These are phyloP conservation scores for Harringtonia lauricola DNA, from an alignment of 2,329 filamentous ascomycete genomes.

Conservation along the genomic window DNA sequence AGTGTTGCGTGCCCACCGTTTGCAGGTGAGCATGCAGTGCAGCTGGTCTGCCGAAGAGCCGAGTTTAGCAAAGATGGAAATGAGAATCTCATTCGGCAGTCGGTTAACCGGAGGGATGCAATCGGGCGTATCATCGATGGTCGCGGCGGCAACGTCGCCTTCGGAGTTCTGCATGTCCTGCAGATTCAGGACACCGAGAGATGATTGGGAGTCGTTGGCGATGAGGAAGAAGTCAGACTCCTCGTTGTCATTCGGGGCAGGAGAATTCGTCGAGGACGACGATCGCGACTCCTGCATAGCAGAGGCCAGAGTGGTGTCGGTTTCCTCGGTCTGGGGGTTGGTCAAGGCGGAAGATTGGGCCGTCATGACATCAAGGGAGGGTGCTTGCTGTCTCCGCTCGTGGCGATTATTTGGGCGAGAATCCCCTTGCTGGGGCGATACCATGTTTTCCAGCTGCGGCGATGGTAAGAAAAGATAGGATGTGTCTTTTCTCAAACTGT, in stretches of 20 bases:
- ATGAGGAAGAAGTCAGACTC: constrained; percentile 89
- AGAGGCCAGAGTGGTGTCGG: constrained; percentile 18
- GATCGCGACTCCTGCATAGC: constrained; percentile 39
- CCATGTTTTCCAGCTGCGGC: constrained; percentile 2
- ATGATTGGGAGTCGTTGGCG: constrained; percentile 88
- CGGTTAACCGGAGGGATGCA: constrained; percentile 71
- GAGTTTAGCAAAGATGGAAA: constrained; percentile 81
- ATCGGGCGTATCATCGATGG: constrained; percentile 19
- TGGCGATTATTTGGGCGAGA: not conserved
- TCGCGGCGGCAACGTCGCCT: constrained; percentile 30
- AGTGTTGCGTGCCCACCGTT: constrained; percentile 82
- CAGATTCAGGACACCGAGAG: constrained; percentile 69
- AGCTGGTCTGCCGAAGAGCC: constrained; percentile 65
- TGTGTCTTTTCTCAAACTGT: not conserved
- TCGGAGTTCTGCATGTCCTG: constrained; percentile 62
- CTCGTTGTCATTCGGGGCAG: constrained; percentile 67
- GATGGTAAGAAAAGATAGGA: not conserved
- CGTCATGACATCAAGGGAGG: constrained; percentile 14
- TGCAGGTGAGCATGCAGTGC: constrained; percentile 87
- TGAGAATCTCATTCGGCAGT: constrained; percentile 88
- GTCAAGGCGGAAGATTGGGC: constrained; percentile 13
- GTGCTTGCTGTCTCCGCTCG: constrained; percentile 8
- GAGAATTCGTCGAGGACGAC: constrained; percentile 63
- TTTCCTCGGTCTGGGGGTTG: constrained; percentile 13
- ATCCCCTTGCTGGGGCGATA: not conserved